A percentile compares a stretch with the other conserved stretches of the same genome.
Evolutionary conservation across 768 basidiomycete genomes (phyloP).

Genomic region (Phaeolepiota aurea): DNA sequence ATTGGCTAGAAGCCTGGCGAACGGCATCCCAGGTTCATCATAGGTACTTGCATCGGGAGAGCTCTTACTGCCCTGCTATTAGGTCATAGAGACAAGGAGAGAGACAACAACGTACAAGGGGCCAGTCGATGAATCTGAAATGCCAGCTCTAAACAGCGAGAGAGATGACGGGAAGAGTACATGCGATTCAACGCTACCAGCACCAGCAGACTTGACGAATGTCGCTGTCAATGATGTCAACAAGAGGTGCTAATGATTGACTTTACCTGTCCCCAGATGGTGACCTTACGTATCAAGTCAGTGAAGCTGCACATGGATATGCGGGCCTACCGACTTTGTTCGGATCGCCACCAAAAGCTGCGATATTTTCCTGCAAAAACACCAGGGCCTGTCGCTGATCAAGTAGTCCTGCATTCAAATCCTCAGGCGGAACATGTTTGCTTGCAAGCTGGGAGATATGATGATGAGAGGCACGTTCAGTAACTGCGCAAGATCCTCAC

Average conservation of each 20-base stretch:
- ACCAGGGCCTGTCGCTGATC: conserved; percentile 53
- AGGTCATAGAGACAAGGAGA: too few relatives aligned
- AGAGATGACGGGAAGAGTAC: conserved; percentile 30
- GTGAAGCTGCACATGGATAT: not conserved
- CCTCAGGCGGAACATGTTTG: conserved; percentile 29
- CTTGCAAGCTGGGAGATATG: conserved; percentile 38
- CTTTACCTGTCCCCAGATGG: conserved; percentile 48
- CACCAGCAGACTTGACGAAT: conserved; percentile 37
- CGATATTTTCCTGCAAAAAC: conserved; percentile 61
- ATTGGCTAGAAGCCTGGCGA: conserved; percentile 31
- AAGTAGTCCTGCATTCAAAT: conserved; percentile 50
- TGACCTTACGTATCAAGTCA: conserved; percentile 26
- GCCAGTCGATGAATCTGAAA: conserved; percentile 43
- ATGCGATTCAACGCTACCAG: conserved; percentile 39
- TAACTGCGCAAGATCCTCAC: conserved; percentile 17
- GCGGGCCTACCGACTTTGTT: conserved; percentile 24
- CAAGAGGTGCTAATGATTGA: not conserved
- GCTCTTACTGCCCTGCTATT: conserved; percentile 48
- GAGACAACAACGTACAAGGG: conserved; percentile 43
- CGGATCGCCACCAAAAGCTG: conserved; percentile 57
- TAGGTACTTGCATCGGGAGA: conserved; percentile 34
- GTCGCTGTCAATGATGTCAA: not conserved
- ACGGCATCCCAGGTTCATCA: conserved; percentile 44
- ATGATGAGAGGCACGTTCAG: not conserved
- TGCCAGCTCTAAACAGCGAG: conserved; percentile 41